A percentile compares a stretch with the other conserved stretches of the same genome.
Conservation (phyloP, 495 filamentous ascomycete genomes). For the Barbatosphaeria neglecta region DNA sequence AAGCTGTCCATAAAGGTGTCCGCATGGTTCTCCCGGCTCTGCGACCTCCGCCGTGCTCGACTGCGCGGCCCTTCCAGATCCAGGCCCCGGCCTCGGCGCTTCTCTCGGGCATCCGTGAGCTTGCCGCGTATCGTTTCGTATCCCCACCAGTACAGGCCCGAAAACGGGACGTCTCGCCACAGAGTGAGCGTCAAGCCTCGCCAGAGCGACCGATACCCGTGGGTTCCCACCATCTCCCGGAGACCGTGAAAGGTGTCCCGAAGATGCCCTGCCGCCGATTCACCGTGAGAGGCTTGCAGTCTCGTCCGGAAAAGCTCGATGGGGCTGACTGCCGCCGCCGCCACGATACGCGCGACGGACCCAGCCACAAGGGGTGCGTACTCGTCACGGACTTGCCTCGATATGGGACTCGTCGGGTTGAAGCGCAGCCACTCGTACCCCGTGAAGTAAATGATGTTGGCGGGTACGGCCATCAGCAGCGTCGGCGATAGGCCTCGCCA, state of each 20-base stretch:
- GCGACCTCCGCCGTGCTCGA: conserved; percentile 31
- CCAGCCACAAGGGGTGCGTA: conserved; percentile 77
- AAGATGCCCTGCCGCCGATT: conserved; percentile 41
- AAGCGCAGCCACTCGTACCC: conserved; percentile 92
- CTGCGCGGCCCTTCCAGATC: conserved; percentile 9
- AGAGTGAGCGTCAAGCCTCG: conserved; percentile 84
- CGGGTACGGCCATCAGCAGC: conserved; percentile 84
- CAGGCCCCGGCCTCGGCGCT: conserved; percentile 19
- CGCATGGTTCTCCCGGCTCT: conserved; percentile 46
- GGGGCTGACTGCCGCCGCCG: conserved; percentile 74
- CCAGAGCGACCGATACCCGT: conserved; percentile 80
- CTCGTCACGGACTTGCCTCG: conserved; percentile 43
- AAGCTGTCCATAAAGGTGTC: conserved; percentile 81
- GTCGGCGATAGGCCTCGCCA: conserved; percentile 93
- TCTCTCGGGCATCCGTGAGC: conserved; percentile 52
- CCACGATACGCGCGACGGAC: conserved; percentile 60
- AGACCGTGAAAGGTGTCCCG: conserved; percentile 63
- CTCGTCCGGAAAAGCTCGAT: conserved; percentile 93
- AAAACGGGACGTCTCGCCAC: conserved; percentile 96
- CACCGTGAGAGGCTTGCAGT: conserved; percentile 67
- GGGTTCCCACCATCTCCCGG: conserved; percentile 59
- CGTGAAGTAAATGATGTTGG: conserved; percentile 96
- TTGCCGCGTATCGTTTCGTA: conserved; percentile 69
- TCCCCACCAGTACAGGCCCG: conserved; percentile 94
- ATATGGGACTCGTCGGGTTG: conserved; percentile 56